Evolutionary conservation across 495 filamentous ascomycete genomes (phyloP).

Genomic region (Pseudomonodictys pantanalensis): DNA sequence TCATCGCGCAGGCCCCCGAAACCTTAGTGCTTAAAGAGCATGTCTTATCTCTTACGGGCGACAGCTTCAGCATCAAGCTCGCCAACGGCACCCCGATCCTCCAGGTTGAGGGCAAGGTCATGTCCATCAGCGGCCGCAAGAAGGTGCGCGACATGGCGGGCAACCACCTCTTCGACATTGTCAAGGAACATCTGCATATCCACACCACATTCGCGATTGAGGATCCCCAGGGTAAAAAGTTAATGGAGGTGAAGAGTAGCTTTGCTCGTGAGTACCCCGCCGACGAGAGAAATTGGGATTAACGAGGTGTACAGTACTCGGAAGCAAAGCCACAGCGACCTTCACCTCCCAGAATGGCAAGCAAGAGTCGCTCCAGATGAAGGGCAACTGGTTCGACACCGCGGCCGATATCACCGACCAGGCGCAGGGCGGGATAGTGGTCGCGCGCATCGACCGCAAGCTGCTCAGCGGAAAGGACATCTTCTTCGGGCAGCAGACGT

Average conservation of each 20-base stretch:
- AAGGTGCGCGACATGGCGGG: conserved; percentile 47
- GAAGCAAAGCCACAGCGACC: conserved; percentile 49
- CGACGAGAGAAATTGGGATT: background rate
- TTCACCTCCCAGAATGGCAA: conserved; percentile 45
- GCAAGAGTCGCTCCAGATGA: conserved; percentile 43
- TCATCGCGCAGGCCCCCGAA: conserved; percentile 47
- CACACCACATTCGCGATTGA: conserved; percentile 51
- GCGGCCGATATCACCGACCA: conserved; percentile 50
- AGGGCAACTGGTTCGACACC: conserved; percentile 53
- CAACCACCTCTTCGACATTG: conserved; percentile 52
- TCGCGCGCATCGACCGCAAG: conserved; percentile 56
- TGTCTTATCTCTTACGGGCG: conserved; percentile 52
- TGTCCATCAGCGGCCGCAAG: conserved; percentile 47
- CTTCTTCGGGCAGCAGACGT: conserved; percentile 58
- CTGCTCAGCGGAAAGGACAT: conserved; percentile 53
- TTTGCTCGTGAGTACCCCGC: conserved; percentile 45
- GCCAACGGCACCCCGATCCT: conserved; percentile 48
- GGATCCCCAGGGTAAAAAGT: conserved; percentile 42
- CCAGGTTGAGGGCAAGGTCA: conserved; percentile 51
- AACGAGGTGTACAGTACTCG: conserved; percentile 39
- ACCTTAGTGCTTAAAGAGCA: conserved; percentile 56
- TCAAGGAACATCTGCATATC: conserved; percentile 50
- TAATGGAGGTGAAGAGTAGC: conserved; percentile 53
- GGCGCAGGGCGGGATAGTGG: conserved; percentile 39
- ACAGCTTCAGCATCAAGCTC: conserved; percentile 55